These are phyloP conservation scores for Lactifluus piperatus DNA, from an alignment of 768 basidiomycete genomes.

Conservation along the genomic window DNA sequence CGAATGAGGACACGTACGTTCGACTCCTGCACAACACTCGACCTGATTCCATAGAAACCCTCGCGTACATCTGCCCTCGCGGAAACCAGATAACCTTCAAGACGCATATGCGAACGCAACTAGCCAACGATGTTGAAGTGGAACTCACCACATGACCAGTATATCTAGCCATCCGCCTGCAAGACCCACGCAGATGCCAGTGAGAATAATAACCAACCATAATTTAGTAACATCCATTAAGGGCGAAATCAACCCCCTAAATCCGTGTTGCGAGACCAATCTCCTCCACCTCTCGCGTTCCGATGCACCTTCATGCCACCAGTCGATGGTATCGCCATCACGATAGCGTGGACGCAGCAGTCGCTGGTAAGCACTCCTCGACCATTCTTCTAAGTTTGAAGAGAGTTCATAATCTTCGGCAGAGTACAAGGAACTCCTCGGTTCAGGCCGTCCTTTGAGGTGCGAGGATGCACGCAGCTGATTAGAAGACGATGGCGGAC, in stretches of 20 bases:
- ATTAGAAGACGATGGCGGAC: neutral
- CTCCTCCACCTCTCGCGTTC: constrained; percentile 49
- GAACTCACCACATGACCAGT: constrained; percentile 55
- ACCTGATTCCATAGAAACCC: constrained; percentile 68
- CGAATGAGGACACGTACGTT: constrained; percentile 31
- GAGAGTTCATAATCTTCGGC: constrained; percentile 18
- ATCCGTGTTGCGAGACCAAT: constrained; percentile 42
- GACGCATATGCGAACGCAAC: neutral
- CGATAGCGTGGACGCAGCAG: constrained; percentile 30
- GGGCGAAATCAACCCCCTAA: constrained; percentile 46
- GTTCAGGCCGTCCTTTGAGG: neutral
- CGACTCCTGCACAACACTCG: constrained; percentile 60
- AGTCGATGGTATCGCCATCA: constrained; percentile 60
- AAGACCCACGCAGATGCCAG: constrained; percentile 58
- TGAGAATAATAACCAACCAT: constrained; percentile 61
- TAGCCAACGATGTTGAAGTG: neutral
- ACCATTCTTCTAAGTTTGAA: constrained; percentile 14
- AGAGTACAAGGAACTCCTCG: neutral
- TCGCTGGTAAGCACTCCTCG: constrained; percentile 15
- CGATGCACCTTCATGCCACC: constrained; percentile 55
- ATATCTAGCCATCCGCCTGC: constrained; percentile 68
- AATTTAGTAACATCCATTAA: constrained; percentile 48
- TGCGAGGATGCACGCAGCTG: neutral
- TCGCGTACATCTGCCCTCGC: constrained; percentile 58
- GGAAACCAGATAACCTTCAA: constrained; percentile 55